phyloP scores from a whole-genome alignment of 306 rosid species.

The Ormosia semicastrata region DNA sequence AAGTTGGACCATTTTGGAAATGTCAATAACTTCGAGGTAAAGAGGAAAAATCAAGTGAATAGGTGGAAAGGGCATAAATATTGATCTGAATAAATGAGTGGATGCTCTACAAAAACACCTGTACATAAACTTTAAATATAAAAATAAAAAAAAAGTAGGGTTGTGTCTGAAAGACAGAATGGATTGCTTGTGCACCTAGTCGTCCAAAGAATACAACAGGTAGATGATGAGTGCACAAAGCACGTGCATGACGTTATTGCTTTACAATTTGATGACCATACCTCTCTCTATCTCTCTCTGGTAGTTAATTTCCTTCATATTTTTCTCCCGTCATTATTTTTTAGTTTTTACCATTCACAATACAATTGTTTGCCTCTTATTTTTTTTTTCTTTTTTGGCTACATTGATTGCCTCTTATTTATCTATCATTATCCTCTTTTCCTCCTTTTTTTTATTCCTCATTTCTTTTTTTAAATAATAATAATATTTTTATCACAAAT shows the following conservation, averaged over 20 bases:
- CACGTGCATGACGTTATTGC: conserved; percentile 48
- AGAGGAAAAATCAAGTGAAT: conserved; percentile 27
- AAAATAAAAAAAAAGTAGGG: conserved; percentile 26
- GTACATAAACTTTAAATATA: conserved; percentile 17
- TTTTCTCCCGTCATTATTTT: too few species aligned
- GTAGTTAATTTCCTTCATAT: not conserved
- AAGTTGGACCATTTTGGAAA: conserved; percentile 14
- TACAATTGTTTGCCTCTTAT: not conserved
- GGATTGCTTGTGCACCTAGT: conserved; percentile 65
- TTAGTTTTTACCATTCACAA: not conserved
- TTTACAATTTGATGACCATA: not conserved
- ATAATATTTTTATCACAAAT: too few species aligned
- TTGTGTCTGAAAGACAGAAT: conserved; percentile 61
- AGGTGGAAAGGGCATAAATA: conserved; percentile 7
- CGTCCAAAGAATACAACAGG: conserved; percentile 43
- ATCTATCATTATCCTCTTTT: not conserved
- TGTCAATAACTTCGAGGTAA: conserved; percentile 17
- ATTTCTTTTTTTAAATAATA: too few species aligned
- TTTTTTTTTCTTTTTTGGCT: not conserved
- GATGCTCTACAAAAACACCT: conserved; percentile 7
- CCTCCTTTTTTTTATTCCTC: too few species aligned
- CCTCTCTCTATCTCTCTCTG: not conserved
- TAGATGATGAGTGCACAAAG: conserved; percentile 25
- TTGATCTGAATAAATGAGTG: conserved; percentile 9
- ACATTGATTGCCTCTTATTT: not conserved